Evolutionary conservation across 2,329 filamentous ascomycete genomes (phyloP), one percentile per base, ranked within the genome.

Genomic region (Penicillium hordei): DNA sequence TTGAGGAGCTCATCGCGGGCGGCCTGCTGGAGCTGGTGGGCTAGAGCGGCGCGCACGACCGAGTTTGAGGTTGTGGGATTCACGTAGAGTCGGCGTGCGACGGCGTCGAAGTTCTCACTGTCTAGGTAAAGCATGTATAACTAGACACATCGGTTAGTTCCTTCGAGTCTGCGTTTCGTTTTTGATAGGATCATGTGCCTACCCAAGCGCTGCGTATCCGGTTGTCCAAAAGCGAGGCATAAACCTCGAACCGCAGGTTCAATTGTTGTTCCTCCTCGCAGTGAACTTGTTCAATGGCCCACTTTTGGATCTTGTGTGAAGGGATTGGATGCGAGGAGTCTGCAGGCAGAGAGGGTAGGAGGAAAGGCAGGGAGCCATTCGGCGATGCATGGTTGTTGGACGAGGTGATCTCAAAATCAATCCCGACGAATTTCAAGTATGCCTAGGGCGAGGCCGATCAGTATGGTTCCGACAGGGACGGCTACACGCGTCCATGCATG

Each of bases 321-420:
- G 85, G 76, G 4, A 93, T 76, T 2, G 84, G 82, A 60, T 66
- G 68, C 52, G 62, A 70, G 8, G 76, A 70, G 51, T 76, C 74
- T 29, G 74, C 62, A 49, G 76, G 74, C 33, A 78, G 67, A 15
- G 65, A 71, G 10, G 90, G 88, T 9, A 93, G 82, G 43, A 99
- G 82, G 76, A 96, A 97, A 0, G 94, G 94, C 15, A 97, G 82
- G n/a, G 87, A 82, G 57, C 93, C 93, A 23, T 88, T 89, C 0
- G 93, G 93, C 2, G 93, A 96, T 51, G 93, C 92, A 79, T 97
- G 94, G 75, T 97, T 97, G 66, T 86, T 96, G 4, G 92, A 95
- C 5, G 90, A 78, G 7, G 86, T 79, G 51, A 88, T 79, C 52
- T 80, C 79, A 72, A 93, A 89, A 5, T 85, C 76, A 58, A 96